Conservation (phyloP, 2,329 filamentous ascomycete species). For the Leptographium wingfieldii region DNA sequence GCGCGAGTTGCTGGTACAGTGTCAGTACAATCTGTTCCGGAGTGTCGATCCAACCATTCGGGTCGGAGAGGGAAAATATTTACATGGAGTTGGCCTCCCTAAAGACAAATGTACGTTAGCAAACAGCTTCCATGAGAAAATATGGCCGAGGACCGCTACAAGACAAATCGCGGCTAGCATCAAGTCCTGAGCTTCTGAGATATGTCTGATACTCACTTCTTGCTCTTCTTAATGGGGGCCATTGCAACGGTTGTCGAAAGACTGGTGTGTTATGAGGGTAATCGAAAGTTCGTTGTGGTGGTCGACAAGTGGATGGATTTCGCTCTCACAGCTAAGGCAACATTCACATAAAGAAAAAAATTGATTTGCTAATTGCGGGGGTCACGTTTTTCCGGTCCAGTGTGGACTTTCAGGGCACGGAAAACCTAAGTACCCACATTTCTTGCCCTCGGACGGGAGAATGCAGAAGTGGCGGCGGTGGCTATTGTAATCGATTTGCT, state of each 20-base stretch:
- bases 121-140: not conserved
- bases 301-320: not conserved
- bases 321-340: not conserved
- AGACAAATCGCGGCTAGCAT: no score
- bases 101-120: conserved; percentile 1
- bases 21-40: conserved; percentile 48
- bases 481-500: conserved; percentile 24
- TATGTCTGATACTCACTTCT: conserved; percentile 20
- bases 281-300: not conserved
- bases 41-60: not conserved
- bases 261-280: not conserved
- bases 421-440: conserved; percentile 27
- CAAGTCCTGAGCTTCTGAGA: no score
- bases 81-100: conserved; percentile 14
- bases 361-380: not conserved
- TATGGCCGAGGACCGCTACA: no score
- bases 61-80: not conserved
- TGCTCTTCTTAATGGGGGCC: conserved; percentile 54
- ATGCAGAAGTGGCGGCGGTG: conserved; percentile 9
- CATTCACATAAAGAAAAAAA: not conserved
- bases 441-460: not conserved
- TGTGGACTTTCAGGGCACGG: conserved; percentile 9
- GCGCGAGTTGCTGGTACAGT: conserved; percentile 44
- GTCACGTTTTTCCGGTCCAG: conserved; percentile 8
- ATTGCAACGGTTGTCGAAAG: conserved; percentile 34